Percentiles rank a stretch among this genome's conserved stretches.
phyloP scores from a whole-genome alignment of 805 yeast genomes.

The Ogataea allantospora region DNA sequence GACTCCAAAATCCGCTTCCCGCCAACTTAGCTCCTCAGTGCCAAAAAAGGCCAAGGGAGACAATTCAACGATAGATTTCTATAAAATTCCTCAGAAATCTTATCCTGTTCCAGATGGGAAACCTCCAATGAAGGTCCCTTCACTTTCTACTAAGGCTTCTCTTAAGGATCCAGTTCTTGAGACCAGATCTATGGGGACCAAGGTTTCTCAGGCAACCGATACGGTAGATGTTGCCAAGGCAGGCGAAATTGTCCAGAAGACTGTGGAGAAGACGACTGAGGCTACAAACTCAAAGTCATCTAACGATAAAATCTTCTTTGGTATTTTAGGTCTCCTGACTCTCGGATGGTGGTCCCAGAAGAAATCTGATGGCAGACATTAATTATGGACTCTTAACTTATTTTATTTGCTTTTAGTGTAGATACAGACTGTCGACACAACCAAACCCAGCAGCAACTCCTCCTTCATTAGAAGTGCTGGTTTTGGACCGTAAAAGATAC shows the following conservation, averaged over 20 bases:
- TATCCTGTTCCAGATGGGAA: slow-evolving; percentile 24
- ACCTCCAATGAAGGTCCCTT: slow-evolving; percentile 29
- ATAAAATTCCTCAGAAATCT: slow-evolving; percentile 42
- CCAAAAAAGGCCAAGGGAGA: slow-evolving; percentile 49
- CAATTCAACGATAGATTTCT: slow-evolving; percentile 55
- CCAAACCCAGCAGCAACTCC: slow-evolving; percentile 99
- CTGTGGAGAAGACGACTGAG: slow-evolving; percentile 4
- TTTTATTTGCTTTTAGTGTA: slow-evolving; percentile 34
- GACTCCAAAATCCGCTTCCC: slow-evolving; percentile 1
- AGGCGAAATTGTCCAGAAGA: slow-evolving; percentile 19
- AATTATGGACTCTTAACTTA: slow-evolving; percentile 3
- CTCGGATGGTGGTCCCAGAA: slow-evolving; percentile 36
- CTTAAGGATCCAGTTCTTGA: slow-evolving; percentile 13
- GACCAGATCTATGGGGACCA: slow-evolving; percentile 1
- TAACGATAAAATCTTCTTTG: slow-evolving; percentile 26
- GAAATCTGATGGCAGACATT: slow-evolving; percentile 20
- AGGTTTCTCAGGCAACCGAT: slow-evolving; percentile 15
- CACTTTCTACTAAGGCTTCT: slow-evolving; percentile 30
- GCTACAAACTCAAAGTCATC: background rate
- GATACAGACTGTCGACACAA: slow-evolving; percentile 81
- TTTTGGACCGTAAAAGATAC: slow-evolving; percentile 84
- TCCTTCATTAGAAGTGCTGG: slow-evolving; percentile 88
- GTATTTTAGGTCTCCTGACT: slow-evolving; percentile 27
- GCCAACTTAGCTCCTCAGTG: slow-evolving; percentile 25
- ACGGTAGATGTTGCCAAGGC: slow-evolving; percentile 17